Evolutionary conservation across 106 monocot species (phyloP), one percentile per base, ranked within the genome.

Genomic region (Cymbidium sinense): DNA sequence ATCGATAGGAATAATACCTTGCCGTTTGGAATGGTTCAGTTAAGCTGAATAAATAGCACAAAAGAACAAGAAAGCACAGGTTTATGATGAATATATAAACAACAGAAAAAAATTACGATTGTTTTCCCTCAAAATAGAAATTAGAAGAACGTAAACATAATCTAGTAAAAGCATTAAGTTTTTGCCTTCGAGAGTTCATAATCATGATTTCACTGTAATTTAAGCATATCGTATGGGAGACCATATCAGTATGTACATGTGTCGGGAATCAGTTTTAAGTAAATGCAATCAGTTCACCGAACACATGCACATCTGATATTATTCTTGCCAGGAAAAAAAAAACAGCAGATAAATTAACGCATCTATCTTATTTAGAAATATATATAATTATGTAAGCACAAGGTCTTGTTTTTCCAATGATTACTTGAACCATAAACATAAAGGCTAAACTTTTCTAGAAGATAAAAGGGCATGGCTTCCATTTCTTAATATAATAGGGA

Each of bases 1-100:
- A 36, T 20, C 10, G 7, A 31, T 67, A 67, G 31, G 31, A 11
- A 67, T 67, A 67, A 67, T 5, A 31, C 31, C 31, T 67, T 67
- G 0, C 31, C 31, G 18, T 31, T 67, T 61, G 31, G 67, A 67
- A 30, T 67, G 3, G 2, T 67, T 67, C 67, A 23, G 65, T 65
- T 65, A 65, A 23, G 62, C 19, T 62, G n/a, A 65, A 30, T 29
- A 65, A 65, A 65, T 29, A 67, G 67, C 67, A 67, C 31, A 67
- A 67, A 67, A 67, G 31, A 67, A 67, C 31, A 31, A 30, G 4
- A 67, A 67, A 29, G 29, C 28, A 30, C 0, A 33, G 33, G 12
- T 61, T 61, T 67, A 67, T 33, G 67, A 31, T 33, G 30, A 30
- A 67, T 13, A 33, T 47, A 6, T 58, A 58, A 5, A 58, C n/a